Percentiles rank a stretch among this genome's conserved stretches.
These are phyloP conservation scores for Beta lomatogona DNA, from an alignment of 179 eudicot species.

Conservation along the genomic window DNA sequence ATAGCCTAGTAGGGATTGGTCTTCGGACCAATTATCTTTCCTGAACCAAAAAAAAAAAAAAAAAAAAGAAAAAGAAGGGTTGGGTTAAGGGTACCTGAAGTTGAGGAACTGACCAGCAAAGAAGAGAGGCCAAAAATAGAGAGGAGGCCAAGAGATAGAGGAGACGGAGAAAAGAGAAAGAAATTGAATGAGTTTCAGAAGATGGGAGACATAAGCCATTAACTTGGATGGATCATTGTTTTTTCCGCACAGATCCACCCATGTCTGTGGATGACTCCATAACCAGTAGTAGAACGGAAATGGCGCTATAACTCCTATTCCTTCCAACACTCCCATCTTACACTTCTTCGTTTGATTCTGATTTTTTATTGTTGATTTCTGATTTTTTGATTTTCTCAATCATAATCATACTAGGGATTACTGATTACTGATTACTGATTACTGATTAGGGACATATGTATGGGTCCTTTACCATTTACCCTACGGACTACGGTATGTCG, in stretches of 20 bases:
- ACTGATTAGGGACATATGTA: background rate
- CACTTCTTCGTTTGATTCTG: background rate
- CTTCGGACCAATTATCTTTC: too few species aligned
- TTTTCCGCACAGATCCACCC: slow-evolving; percentile 77
- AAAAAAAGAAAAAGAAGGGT: background rate
- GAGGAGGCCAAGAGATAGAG: slow-evolving; percentile 82
- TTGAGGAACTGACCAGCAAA: slow-evolving; percentile 90
- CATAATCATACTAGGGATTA: background rate
- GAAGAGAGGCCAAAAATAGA: slow-evolving; percentile 92
- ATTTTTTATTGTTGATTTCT: background rate
- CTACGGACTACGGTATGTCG: too few species aligned
- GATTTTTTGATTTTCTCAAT: background rate
- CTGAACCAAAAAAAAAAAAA: too few species aligned
- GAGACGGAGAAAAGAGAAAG: slow-evolving; percentile 73
- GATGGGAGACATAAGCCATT: slow-evolving; percentile 76
- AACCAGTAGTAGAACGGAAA: slow-evolving; percentile 82
- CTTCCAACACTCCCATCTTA: slow-evolving; percentile 60
- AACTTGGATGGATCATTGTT: slow-evolving; percentile 64
- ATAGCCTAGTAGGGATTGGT: too few species aligned
- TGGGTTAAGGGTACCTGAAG: slow-evolving; percentile 74
- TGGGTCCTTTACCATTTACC: too few species aligned
- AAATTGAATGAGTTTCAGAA: slow-evolving; percentile 73
- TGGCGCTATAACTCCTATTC: slow-evolving; percentile 70
- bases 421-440: background rate
- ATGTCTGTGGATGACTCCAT: slow-evolving; percentile 77